Evolutionary conservation across 306 rosid genomes (phyloP).

Genomic region (Dryas octopetala): DNA sequence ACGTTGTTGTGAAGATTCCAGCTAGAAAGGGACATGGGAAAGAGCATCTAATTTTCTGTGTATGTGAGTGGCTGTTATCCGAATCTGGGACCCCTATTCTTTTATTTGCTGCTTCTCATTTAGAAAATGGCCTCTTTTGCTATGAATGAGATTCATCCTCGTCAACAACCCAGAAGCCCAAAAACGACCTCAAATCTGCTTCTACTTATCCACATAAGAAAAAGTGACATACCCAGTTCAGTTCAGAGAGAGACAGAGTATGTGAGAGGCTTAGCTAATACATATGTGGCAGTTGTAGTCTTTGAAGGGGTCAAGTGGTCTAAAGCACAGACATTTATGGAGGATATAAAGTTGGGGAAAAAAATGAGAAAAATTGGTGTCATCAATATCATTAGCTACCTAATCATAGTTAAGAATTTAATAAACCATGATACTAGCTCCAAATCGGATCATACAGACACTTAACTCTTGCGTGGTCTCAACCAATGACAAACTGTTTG

Average conservation of each 20-base stretch:
- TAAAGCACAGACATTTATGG: not conserved
- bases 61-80: slow-evolving; percentile 37
- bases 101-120: slow-evolving; percentile 38
- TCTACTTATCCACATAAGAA: slow-evolving; percentile 1
- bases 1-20: slow-evolving; percentile 41
- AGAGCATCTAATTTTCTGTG: slow-evolving; percentile 34
- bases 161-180: slow-evolving; percentile 2
- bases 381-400: slow-evolving; percentile 27
- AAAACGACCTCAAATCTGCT: not conserved
- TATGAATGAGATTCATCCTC: not conserved
- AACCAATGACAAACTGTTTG: slow-evolving; percentile 20
- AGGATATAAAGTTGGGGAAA: slow-evolving; percentile 8
- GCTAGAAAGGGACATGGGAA: slow-evolving; percentile 43
- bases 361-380: slow-evolving; percentile 4
- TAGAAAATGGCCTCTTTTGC: slow-evolving; percentile 39
- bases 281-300: slow-evolving; percentile 14
- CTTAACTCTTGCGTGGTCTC: slow-evolving; percentile 27
- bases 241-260: not conserved
- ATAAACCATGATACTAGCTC: slow-evolving; percentile 12
- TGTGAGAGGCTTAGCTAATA: no score
- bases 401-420: slow-evolving; percentile 28
- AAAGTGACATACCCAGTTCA: not conserved
- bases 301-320: slow-evolving; percentile 20
- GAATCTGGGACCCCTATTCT: slow-evolving; percentile 41
- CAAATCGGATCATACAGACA: slow-evolving; percentile 24